phyloP scores from a whole-genome alignment of 2,329 filamentous ascomycete species.

The Epichloe coenophiala region DNA sequence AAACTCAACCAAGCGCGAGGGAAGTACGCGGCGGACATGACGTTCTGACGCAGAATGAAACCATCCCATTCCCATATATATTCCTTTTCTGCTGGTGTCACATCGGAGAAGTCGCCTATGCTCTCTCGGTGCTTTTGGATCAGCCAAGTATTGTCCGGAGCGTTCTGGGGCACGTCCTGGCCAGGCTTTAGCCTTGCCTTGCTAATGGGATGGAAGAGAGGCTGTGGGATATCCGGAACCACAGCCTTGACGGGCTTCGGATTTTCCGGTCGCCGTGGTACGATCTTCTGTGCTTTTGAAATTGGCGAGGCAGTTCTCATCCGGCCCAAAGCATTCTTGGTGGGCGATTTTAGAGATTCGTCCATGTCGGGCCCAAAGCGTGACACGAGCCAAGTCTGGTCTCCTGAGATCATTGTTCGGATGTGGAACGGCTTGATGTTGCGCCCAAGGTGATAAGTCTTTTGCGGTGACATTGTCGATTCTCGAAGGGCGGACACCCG shows the following conservation, averaged over 20 bases:
- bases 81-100: conserved; percentile 40
- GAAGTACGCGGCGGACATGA: conserved; percentile 39
- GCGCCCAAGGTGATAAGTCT: conserved; percentile 28
- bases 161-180: conserved; percentile 29
- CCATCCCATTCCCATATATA: conserved; percentile 46
- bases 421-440: conserved; percentile 31
- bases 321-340: conserved; percentile 10
- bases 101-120: conserved; percentile 42
- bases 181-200: conserved; percentile 37
- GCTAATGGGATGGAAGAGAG: conserved; percentile 44
- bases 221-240: conserved; percentile 36
- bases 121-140: conserved; percentile 46
- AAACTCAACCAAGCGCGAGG: conserved; percentile 39
- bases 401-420: conserved; percentile 28
- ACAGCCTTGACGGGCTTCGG: conserved; percentile 18
- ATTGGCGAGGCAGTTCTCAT: conserved; percentile 13
- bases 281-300: conserved; percentile 7
- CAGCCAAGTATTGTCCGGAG: conserved; percentile 38
- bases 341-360: conserved; percentile 13
- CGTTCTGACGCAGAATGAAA: conserved; percentile 35
- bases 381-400: conserved; percentile 31
- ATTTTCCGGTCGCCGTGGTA: conserved; percentile 6
- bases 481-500: conserved; percentile 22
- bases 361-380: conserved; percentile 25
- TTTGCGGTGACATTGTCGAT: conserved; percentile 17